A percentile compares a stretch with the other conserved stretches of the same genome.
Evolutionary conservation across 352 stramenopile genomes (phyloP).

Genomic region (Phytopythium ostracodes): DNA sequence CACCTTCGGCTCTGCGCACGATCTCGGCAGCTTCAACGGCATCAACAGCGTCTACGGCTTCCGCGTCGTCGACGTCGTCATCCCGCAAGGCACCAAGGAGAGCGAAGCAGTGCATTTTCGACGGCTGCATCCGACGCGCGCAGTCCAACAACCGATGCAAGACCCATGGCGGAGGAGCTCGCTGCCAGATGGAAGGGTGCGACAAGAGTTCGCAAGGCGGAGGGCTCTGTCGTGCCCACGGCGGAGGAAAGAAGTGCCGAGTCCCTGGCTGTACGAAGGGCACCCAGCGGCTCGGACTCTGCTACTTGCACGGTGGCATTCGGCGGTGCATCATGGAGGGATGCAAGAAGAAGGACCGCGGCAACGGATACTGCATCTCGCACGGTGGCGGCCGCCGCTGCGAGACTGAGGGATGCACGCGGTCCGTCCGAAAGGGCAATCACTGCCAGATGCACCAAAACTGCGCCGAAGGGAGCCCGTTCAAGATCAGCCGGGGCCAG

Average conservation of each 20-base stretch:
- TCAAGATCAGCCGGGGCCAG: constrained; percentile 38
- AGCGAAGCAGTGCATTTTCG: constrained; percentile 65
- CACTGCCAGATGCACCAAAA: constrained; percentile 66
- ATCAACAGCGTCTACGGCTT: constrained; percentile 4
- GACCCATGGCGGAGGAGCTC: constrained; percentile 69
- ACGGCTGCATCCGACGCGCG: constrained; percentile 53
- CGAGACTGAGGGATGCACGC: constrained; percentile 45
- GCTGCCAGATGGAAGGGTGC: constrained; percentile 63
- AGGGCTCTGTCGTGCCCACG: constrained; percentile 54
- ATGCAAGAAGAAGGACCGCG: constrained; percentile 80
- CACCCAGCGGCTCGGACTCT: constrained; percentile 73
- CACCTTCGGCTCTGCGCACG: constrained; percentile 17
- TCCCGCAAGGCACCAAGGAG: constrained; percentile 20
- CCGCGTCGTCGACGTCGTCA: constrained; percentile 23
- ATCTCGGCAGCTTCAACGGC: constrained; percentile 23
- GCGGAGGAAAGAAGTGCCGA: constrained; percentile 72
- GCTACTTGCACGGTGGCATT: constrained; percentile 77
- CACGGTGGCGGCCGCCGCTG: constrained; percentile 75
- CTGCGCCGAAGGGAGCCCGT: constrained; percentile 23
- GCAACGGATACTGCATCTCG: constrained; percentile 80
- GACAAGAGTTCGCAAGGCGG: constrained; percentile 79
- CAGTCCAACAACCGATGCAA: constrained; percentile 85
- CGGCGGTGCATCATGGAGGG: constrained; percentile 64
- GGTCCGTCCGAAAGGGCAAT: constrained; percentile 73
- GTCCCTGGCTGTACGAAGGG: constrained; percentile 67